Conservation (phyloP, 345 rosid species). For the Moricandia arvensis region DNA sequence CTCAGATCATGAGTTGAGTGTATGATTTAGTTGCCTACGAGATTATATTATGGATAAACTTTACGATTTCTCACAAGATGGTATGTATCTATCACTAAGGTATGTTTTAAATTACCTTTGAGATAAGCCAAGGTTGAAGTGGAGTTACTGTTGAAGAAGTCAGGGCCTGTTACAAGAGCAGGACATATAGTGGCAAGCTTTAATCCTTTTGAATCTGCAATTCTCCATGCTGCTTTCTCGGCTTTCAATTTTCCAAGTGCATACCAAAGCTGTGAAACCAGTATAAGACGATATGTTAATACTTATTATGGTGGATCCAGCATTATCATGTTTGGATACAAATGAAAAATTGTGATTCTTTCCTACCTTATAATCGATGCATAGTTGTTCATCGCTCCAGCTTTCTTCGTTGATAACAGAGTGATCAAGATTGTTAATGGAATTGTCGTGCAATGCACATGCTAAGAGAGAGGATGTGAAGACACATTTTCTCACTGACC, state of each 20-base stretch:
- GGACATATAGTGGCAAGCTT: conserved; percentile 63
- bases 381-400: conserved; percentile 83
- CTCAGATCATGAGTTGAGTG: too few species aligned
- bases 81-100: background rate
- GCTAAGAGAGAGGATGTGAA: conserved; percentile 75
- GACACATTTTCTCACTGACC: conserved; percentile 71
- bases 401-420: conserved; percentile 50
- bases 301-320: background rate
- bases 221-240: conserved; percentile 59
- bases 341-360: background rate
- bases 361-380: conserved; percentile 64
- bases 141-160: conserved; percentile 50
- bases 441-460: conserved; percentile 61
- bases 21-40: too few species aligned
- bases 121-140: conserved; percentile 69
- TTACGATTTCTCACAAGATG: background rate
- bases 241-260: conserved; percentile 91
- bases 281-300: background rate
- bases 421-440: conserved; percentile 34
- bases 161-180: conserved; percentile 66
- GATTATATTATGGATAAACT: background rate
- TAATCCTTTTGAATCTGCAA: conserved; percentile 54
- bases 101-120: conserved; percentile 32
- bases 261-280: conserved; percentile 62
- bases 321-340: background rate